These are phyloP conservation scores for Microstegium vimineum DNA, from an alignment of 176 grass and related monocot genomes.

Conservation along the genomic window DNA sequence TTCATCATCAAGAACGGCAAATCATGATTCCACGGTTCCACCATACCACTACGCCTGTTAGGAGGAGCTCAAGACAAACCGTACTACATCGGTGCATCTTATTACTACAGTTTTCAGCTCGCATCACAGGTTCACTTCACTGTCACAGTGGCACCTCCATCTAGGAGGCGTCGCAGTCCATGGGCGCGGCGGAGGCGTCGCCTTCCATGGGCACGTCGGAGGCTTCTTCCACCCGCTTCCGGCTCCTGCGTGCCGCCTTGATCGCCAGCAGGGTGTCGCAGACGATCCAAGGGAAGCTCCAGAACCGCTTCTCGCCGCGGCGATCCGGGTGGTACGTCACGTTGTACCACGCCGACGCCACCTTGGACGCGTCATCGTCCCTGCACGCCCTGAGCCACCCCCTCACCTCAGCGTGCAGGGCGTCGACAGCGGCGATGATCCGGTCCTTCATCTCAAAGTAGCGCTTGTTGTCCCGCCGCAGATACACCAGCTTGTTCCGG, in stretches of 20 bases:
- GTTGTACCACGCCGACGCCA: slow-evolving; percentile 91
- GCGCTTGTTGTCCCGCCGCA: slow-evolving; percentile 72
- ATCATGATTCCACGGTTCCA: not conserved
- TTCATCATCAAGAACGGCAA: not conserved
- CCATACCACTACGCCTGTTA: not conserved
- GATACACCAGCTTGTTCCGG: slow-evolving; percentile 59
- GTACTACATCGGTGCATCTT: not conserved
- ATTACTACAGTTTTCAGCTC: not conserved
- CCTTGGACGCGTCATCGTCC: slow-evolving; percentile 25
- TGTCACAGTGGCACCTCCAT: not conserved
- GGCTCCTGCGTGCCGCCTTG: slow-evolving; percentile 43
- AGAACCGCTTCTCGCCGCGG: slow-evolving; percentile 31
- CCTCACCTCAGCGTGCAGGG: slow-evolving; percentile 52
- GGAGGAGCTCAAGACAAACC: not conserved
- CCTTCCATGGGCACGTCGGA: slow-evolving; percentile 13
- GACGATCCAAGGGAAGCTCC: slow-evolving; percentile 84
- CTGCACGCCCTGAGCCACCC: slow-evolving; percentile 43
- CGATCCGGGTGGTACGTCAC: slow-evolving; percentile 69
- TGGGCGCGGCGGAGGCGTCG: not conserved
- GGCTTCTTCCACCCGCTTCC: not conserved
- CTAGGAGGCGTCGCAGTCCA: not conserved
- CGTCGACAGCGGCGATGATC: slow-evolving; percentile 54
- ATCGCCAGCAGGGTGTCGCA: slow-evolving; percentile 54
- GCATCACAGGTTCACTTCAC: not conserved
- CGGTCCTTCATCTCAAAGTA: slow-evolving; percentile 92